These are phyloP conservation scores for Obelidium mucronatum DNA, from an alignment of 192 early-diverging fungal genomes.

Conservation along the genomic window DNA sequence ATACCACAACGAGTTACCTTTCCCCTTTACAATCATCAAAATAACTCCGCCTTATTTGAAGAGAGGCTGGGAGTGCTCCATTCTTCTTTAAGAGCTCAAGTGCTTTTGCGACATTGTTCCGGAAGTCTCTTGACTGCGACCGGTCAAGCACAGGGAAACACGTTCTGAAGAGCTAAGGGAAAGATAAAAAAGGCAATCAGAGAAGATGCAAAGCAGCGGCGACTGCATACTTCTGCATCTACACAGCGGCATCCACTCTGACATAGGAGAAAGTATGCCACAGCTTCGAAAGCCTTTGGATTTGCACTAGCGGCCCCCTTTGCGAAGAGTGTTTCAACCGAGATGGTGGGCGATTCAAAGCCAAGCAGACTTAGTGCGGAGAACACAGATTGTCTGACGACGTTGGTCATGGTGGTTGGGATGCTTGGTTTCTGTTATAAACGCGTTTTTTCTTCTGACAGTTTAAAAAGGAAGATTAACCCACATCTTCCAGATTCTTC, in stretches of 20 bases:
- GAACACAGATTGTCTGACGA: background rate
- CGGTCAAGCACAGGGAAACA: slow-evolving; percentile 45
- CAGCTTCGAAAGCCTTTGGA: slow-evolving; percentile 25
- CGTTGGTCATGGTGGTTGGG: background rate
- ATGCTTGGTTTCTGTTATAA: too few relatives aligned
- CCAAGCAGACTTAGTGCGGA: background rate
- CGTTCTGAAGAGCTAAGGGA: background rate
- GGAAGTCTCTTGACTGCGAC: slow-evolving; percentile 40
- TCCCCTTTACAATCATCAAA: slow-evolving; percentile 52
- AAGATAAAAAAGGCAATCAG: too few relatives aligned
- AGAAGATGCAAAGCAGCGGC: too few relatives aligned
- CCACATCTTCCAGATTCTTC: too few relatives aligned
- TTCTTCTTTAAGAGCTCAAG: slow-evolving; percentile 48
- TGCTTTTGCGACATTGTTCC: slow-evolving; percentile 30
- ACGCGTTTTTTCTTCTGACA: too few relatives aligned
- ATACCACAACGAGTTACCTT: too few relatives aligned
- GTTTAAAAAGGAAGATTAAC: too few relatives aligned
- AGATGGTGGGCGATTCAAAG: background rate
- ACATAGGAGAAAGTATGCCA: slow-evolving; percentile 12
- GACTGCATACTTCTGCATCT: background rate
- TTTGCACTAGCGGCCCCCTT: slow-evolving; percentile 3
- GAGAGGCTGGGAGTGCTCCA: slow-evolving; percentile 38
- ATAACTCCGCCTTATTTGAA: slow-evolving; percentile 31
- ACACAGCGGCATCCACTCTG: background rate
- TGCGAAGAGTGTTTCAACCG: slow-evolving; percentile 3